Base-by-base conservation (phyloP, 148 eudicot species). In the Pharnaceum exiguum region DNA sequence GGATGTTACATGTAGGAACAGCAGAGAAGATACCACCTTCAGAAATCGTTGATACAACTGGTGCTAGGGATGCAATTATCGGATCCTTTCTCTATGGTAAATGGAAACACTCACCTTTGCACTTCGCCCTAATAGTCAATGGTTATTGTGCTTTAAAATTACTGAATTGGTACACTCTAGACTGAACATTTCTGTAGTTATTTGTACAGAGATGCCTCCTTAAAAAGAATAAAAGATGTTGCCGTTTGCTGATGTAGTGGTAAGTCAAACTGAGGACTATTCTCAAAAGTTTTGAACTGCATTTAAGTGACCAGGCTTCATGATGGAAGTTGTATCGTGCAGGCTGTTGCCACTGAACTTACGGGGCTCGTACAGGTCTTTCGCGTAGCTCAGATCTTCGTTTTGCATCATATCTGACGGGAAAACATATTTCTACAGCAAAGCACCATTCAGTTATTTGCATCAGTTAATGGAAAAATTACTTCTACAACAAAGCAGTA, bases 161-260 rank as follows among this genome's bases (percentile, higher is more conserved):
- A 11, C 59, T 5, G 12, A 22, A n/a, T 50, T 18, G n/a, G n/a
- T n/a, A n/a, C n/a, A n/a, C n/a, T n/a, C n/a, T n/a, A n/a, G n/a
- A n/a, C 18, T 27, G 24, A 43, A 11, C 23, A 22, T 40, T 26
- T 64, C 19, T 69, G 65, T 54, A 89, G 97, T 86, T 66, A 70
- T 89, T 25, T 89, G 97, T 31, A 59, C 78, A 55, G 64, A 61
- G 46, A 89, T 83, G 97, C 81, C 71, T 16, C 82, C 97, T 1
- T 90, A 86, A 57, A 76, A 63, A 54, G n/a, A n/a, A n/a, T n/a
- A n/a, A n/a, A n/a, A n/a, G n/a, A 83, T 89, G 97, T 60, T 89
- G 74, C 88, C 95, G n/a, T 89, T 89, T 47, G 95, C 97, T 38
- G 62, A 84, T 66, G 84, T 74, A 86, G 97, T 89, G 83, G 95